phyloP scores from a whole-genome alignment of 2,329 filamentous ascomycete genomes.

The Botrytis galanthina region DNA sequence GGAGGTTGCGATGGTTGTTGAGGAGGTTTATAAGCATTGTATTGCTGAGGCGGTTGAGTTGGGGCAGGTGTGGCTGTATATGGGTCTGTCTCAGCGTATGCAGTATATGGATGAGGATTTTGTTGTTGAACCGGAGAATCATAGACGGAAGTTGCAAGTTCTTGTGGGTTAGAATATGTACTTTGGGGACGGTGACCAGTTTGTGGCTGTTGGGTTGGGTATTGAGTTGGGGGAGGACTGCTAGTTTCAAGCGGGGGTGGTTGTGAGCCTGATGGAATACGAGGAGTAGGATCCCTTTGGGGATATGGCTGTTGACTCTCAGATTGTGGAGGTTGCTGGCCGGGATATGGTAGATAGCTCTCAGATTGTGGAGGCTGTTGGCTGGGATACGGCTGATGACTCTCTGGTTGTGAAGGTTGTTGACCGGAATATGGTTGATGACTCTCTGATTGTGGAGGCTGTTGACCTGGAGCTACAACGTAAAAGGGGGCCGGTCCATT shows the following conservation, averaged over 20 bases:
- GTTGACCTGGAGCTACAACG: slow-evolving; percentile 46
- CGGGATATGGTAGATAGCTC: slow-evolving; percentile 48
- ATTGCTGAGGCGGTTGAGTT: slow-evolving; percentile 29
- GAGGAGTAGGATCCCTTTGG: slow-evolving; percentile 51
- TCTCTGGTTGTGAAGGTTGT: slow-evolving; percentile 37
- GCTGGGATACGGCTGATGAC: slow-evolving; percentile 48
- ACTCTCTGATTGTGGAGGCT: slow-evolving; percentile 25
- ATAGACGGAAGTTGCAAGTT: slow-evolving; percentile 74
- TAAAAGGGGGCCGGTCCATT: slow-evolving; percentile 62
- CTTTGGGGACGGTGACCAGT: slow-evolving; percentile 59
- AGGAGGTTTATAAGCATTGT: slow-evolving; percentile 35
- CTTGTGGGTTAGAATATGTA: slow-evolving; percentile 70
- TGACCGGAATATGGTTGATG: slow-evolving; percentile 46
- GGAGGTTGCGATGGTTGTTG: slow-evolving; percentile 27
- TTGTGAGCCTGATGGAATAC: slow-evolving; percentile 46
- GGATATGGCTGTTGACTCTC: slow-evolving; percentile 48
- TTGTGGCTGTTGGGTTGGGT: slow-evolving; percentile 46
- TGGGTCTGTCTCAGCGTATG: slow-evolving; percentile 35
- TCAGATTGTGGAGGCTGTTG: slow-evolving; percentile 39
- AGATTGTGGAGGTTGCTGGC: slow-evolving; percentile 39
- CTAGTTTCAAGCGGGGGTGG: slow-evolving; percentile 52
- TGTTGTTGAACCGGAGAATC: slow-evolving; percentile 64
- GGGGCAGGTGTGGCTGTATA: slow-evolving; percentile 30
- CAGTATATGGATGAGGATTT: slow-evolving; percentile 40
- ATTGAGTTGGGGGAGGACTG: slow-evolving; percentile 49